These are phyloP conservation scores for Kwoniella pini DNA, from an alignment of 768 basidiomycete species.

Conservation along the genomic window DNA sequence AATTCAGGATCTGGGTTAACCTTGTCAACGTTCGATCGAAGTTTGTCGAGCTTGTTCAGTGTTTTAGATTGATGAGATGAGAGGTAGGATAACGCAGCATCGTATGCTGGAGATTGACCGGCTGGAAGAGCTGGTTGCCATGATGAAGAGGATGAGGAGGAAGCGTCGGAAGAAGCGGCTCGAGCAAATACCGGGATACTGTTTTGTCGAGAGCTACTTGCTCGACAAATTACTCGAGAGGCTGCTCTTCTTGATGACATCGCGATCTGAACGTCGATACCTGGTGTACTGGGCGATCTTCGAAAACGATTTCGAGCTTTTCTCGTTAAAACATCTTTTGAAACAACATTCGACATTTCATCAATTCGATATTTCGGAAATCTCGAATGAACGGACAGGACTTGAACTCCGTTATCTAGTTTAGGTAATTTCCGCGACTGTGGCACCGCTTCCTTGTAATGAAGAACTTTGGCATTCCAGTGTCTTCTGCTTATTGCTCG, in stretches of 20 bases:
- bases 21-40: slow-evolving; percentile 48
- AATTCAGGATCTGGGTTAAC: slow-evolving; percentile 57
- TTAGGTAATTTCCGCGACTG: neutral
- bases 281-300: too few relatives aligned
- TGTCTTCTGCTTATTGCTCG: too few relatives aligned
- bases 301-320: too few relatives aligned
- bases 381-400: neutral
- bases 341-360: neutral
- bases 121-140: slow-evolving; percentile 42
- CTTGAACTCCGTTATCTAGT: neutral
- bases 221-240: slow-evolving; percentile 8
- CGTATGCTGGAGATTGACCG: slow-evolving; percentile 62
- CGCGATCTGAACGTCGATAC: too few relatives aligned
- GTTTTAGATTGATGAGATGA: slow-evolving; percentile 63
- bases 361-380: neutral
- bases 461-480: too few relatives aligned
- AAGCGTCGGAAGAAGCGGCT: slow-evolving; percentile 17
- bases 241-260: slow-evolving; percentile 11
- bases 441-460: neutral
- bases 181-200: neutral
- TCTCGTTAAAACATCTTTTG: too few relatives aligned
- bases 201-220: slow-evolving; percentile 1
- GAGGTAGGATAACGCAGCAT: slow-evolving; percentile 76
- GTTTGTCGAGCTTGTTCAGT: slow-evolving; percentile 57
- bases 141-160: slow-evolving; percentile 23